Base-by-base conservation (phyloP, 306 rosid genomes). In the Spatholobus suberectus region DNA sequence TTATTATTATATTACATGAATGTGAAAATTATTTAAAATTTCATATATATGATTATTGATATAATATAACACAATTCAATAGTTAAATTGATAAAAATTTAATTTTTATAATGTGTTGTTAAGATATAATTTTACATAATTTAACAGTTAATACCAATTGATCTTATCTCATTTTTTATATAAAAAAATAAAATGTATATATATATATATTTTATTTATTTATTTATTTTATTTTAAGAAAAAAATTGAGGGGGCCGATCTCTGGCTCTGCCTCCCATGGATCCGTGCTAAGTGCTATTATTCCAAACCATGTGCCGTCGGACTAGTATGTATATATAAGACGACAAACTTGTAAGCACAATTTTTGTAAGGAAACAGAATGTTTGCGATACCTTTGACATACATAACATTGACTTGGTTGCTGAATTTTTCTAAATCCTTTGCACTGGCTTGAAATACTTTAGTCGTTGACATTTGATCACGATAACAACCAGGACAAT, bases 401-500 rank as follows among this genome's bases (percentile, higher is more conserved):
- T 55, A 12, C 38, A 6, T 37, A 5, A 8, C 5, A 24, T 75
- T 37, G 70, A 55, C 69, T 58, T 58, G 40, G 11, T 24, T 75
- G 10, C 37, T 38, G 11, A 13, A 3, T 20, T 57, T 23, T 75
- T 75, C 55, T 57, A 17, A 72, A 32, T 73, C 44, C 17, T 17
- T 47, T 15, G 17, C 49, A 29, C 21, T 69, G 34, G 1, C 12
- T 69, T 69, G 12, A 44, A 29, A 73, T 73, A 51, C 32, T 49
- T 14, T 29, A 29, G n/a, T 18, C 62, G 38, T 58, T 75, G 70
- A 75, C 80, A 43, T 75, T 37, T 57, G 17, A 57, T 75, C 80
- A 75, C 37, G 54, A 73, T 55, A 55, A 55, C 67, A 75, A 57
- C 69, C 69, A 13, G 3, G 8, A 11, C 37, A 75, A 37, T 57